phyloP scores from a whole-genome alignment of 257 asterid genomes.

The Nicotiana sylvestris region DNA sequence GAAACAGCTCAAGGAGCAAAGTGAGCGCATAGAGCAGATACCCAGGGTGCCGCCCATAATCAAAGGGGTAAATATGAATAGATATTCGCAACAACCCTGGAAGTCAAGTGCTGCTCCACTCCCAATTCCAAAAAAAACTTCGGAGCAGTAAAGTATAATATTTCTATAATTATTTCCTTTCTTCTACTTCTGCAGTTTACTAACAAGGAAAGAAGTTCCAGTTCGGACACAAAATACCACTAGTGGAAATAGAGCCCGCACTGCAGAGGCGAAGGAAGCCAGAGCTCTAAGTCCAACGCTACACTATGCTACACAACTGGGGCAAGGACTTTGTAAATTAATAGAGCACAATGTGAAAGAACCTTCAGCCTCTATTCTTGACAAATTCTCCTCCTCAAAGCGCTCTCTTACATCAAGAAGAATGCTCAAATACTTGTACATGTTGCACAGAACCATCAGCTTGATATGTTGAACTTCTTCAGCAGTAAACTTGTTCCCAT shows the following conservation, averaged over 20 bases:
- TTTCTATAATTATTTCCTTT: background rate
- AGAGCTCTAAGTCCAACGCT: too few species aligned
- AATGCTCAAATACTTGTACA: slow-evolving; percentile 85
- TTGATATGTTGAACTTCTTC: slow-evolving; percentile 86
- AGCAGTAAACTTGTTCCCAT: slow-evolving; percentile 68
- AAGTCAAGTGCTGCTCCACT: too few species aligned
- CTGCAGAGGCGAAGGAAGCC: too few species aligned
- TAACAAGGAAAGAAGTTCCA: background rate
- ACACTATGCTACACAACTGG: too few species aligned
- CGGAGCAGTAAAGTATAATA: background rate
- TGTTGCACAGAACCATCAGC: slow-evolving; percentile 90
- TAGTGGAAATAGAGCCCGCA: background rate
- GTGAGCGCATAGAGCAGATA: too few species aligned
- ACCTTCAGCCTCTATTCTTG: slow-evolving; percentile 23
- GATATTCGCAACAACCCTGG: too few species aligned
- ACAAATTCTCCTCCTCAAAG: slow-evolving; percentile 79
- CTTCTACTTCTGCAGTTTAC: background rate
- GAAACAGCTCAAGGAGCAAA: too few species aligned
- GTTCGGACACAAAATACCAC: background rate
- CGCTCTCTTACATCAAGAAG: slow-evolving; percentile 91
- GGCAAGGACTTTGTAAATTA: background rate
- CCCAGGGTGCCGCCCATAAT: too few species aligned
- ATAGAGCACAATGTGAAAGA: slow-evolving; percentile 22
- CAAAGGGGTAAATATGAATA: too few species aligned
- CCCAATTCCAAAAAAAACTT: background rate